Base-by-base conservation (phyloP, 768 basidiomycete genomes). In the Lactarius hengduanensis region DNA sequence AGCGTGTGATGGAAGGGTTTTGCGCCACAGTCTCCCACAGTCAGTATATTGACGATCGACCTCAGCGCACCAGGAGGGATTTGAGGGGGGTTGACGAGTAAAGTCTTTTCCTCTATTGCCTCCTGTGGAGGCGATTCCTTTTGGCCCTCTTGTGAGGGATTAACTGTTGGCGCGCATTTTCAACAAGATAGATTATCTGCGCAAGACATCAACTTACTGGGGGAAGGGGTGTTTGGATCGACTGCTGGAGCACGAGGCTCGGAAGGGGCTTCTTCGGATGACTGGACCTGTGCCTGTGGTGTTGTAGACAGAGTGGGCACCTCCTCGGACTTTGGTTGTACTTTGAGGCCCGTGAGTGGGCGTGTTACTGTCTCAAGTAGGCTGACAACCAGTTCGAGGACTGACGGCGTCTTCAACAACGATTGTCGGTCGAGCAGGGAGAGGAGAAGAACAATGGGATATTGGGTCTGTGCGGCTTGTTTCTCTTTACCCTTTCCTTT, bases 401-500 rank as follows among this genome's bases (percentile, higher is more conserved):
- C 91, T 2, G 90, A 86, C 2, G 94, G 89, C 0, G 94, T 92
- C 73, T 88, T 89, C 50, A 98, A 84, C 22, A 99, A 81, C 0
- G 87, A 85, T 67, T 92, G 89, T 3, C 94, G 86, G 72, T 98
- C 96, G 60, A 99, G 82, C 15, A 99, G 82, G 36, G 91, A 85
- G 30, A 99, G 83, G 5, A 99, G 80, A 8, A 96, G 82, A 60
- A 96, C 94, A 62, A 99, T 88, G 6, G 96, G 96, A 75, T 90
- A 97, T 71, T 96, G 90, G 0, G 89, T 89, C 72, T 91, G 90
- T 0, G 90, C 81, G 3, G 80, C 79, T 71, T 88, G 89, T 72
- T 91, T 94, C 74, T 98, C 96, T 76, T 97, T 98, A 26, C 94
- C 96, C 77, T 97, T 98, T 10, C 94, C 95, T 76, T 97, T 97